These are phyloP conservation scores for Beauveria pseudobassiana DNA, from an alignment of 2,329 filamentous ascomycete species.

Conservation along the genomic window DNA sequence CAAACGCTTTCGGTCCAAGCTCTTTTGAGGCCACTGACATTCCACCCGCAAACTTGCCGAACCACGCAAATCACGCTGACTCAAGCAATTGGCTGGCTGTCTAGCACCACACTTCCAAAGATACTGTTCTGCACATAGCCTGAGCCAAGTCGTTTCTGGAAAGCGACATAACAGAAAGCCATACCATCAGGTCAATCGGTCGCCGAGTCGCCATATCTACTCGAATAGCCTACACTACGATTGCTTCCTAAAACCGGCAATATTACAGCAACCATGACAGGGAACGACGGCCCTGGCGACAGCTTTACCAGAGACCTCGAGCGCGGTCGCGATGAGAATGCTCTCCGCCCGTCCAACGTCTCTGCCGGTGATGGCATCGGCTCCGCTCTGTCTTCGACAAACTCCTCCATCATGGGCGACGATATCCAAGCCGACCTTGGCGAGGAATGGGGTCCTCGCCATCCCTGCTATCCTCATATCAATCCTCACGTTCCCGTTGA, in stretches of 20 bases:
- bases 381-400: slow-evolving; percentile 46
- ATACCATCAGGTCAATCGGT: not conserved
- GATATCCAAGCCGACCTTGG: slow-evolving; percentile 60
- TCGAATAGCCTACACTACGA: not conserved
- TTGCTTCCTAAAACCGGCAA: not conserved
- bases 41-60: not conserved
- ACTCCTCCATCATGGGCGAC: slow-evolving; percentile 56
- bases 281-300: slow-evolving; percentile 20
- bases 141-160: not conserved
- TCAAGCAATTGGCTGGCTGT: not conserved
- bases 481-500: slow-evolving; percentile 82
- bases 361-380: slow-evolving; percentile 46
- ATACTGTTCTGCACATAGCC: not conserved
- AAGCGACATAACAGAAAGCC: too few species aligned
- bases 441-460: slow-evolving; percentile 84
- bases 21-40: not conserved
- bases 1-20: not conserved
- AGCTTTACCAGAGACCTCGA: slow-evolving; percentile 47
- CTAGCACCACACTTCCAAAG: not conserved
- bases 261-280: not conserved
- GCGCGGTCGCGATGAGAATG: slow-evolving; percentile 40
- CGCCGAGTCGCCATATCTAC: not conserved
- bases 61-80: not conserved
- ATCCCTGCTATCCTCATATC: slow-evolving; percentile 89
- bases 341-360: slow-evolving; percentile 38